These are phyloP conservation scores for Globomyces pollinis-pini DNA, from an alignment of 192 early-diverging fungal species.

Conservation along the genomic window DNA sequence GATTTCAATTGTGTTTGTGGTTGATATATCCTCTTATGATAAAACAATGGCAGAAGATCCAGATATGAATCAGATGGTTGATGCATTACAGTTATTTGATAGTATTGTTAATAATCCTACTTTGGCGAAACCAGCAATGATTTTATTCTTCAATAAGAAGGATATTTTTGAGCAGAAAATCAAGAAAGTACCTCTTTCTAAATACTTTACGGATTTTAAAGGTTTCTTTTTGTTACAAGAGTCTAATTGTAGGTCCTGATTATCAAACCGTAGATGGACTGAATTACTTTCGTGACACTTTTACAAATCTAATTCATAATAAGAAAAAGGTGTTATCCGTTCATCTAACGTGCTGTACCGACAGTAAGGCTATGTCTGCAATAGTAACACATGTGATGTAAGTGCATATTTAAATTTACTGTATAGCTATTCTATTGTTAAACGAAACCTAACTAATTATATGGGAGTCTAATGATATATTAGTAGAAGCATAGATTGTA, in stretches of 20 bases:
- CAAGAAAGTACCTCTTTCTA: conserved; percentile 16
- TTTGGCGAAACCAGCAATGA: conserved; percentile 23
- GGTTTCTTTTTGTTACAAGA: too few species aligned
- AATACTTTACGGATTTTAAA: conserved; percentile 36
- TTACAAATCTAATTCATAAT: too few species aligned
- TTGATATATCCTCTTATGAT: conserved; percentile 28
- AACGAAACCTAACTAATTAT: too few species aligned
- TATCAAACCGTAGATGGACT: conserved; percentile 1
- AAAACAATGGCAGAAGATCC: conserved; percentile 33
- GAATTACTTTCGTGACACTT: neutral
- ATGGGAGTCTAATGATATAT: too few species aligned
- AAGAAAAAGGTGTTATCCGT: neutral
- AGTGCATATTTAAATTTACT: neutral
- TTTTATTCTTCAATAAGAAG: conserved; percentile 43
- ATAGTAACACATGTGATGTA: neutral
- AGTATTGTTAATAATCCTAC: conserved; percentile 26
- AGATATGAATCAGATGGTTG: conserved; percentile 34
- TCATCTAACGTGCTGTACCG: conserved; percentile 5
- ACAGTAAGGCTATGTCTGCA: neutral
- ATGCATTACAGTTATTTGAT: conserved; percentile 33
- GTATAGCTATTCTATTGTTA: too few species aligned
- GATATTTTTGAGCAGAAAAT: conserved; percentile 40
- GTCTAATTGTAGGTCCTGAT: neutral
- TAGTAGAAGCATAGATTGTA: too few species aligned
- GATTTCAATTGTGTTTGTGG: conserved; percentile 31